Conservation (phyloP, 2,329 filamentous ascomycete genomes). For the Cladosporium sp. region DNA sequence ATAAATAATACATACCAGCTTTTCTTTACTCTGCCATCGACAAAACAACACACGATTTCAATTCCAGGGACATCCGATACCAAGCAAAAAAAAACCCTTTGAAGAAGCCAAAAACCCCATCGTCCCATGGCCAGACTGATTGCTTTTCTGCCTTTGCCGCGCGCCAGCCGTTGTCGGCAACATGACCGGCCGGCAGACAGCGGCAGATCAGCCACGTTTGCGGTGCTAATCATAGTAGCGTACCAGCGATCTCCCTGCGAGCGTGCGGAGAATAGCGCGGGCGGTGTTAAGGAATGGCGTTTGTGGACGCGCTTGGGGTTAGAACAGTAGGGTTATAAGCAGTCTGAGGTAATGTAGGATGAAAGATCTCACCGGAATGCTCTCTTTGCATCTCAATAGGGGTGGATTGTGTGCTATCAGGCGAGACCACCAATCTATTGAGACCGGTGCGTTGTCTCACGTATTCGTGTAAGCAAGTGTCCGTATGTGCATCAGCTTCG, state of each 20-base stretch:
- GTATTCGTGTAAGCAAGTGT: background rate
- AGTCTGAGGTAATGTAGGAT: background rate
- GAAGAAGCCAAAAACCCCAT: constrained; percentile 7
- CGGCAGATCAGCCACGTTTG: constrained; percentile 12
- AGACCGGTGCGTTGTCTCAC: background rate
- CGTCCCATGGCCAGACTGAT: constrained; percentile 8
- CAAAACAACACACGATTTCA: background rate
- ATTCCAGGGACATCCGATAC: background rate
- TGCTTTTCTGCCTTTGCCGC: background rate
- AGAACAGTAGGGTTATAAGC: background rate
- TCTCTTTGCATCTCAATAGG: background rate
- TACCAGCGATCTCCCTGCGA: constrained; percentile 14
- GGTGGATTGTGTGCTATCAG: background rate
- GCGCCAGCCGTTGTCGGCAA: constrained; percentile 1
- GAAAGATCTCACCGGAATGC: background rate
- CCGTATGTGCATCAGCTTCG: background rate
- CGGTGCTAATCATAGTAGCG: constrained; percentile 15
- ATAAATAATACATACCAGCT: background rate
- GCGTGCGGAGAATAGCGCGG: constrained; percentile 16
- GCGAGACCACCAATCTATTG: background rate
- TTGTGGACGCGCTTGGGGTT: background rate
- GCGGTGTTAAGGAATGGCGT: constrained; percentile 6
- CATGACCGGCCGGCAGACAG: background rate
- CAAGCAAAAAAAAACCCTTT: constrained; percentile 9
- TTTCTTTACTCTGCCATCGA: background rate